Percentiles rank a stretch among this genome's conserved stretches.
phyloP scores from a whole-genome alignment of 345 rosid species.

The Salix brachista region DNA sequence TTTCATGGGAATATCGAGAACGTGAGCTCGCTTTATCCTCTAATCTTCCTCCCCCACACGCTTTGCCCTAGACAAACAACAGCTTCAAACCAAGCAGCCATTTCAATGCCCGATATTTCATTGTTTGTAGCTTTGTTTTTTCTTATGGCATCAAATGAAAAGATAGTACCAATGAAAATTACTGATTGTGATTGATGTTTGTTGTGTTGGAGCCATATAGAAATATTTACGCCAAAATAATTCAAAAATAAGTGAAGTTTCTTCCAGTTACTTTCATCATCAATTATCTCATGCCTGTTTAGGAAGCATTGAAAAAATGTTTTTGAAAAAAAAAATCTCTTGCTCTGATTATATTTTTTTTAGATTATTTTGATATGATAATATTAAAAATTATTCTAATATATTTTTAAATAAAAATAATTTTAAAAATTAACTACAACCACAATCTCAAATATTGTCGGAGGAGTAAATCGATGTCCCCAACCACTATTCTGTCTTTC shows the following conservation, averaged over 20 bases:
- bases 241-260: no score
- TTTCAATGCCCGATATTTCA: neutral
- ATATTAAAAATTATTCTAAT: no score
- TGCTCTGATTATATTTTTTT: no score
- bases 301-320: no score
- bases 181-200: neutral
- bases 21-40: neutral
- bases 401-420: no score
- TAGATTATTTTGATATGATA: no score
- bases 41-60: neutral
- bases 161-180: neutral
- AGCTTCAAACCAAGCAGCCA: neutral
- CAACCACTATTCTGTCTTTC: neutral
- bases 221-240: no score
- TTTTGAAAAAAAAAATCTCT: no score
- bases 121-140: neutral
- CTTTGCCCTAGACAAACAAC: neutral
- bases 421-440: no score
- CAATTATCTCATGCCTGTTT: no score
- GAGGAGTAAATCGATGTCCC: neutral
- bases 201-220: no score
- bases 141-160: neutral
- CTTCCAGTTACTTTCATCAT: neutral
- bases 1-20: no score
- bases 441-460: fast-evolving